These are phyloP conservation scores for Exophiala sp. DNA, from an alignment of 2,329 filamentous ascomycete species.

Conservation along the genomic window DNA sequence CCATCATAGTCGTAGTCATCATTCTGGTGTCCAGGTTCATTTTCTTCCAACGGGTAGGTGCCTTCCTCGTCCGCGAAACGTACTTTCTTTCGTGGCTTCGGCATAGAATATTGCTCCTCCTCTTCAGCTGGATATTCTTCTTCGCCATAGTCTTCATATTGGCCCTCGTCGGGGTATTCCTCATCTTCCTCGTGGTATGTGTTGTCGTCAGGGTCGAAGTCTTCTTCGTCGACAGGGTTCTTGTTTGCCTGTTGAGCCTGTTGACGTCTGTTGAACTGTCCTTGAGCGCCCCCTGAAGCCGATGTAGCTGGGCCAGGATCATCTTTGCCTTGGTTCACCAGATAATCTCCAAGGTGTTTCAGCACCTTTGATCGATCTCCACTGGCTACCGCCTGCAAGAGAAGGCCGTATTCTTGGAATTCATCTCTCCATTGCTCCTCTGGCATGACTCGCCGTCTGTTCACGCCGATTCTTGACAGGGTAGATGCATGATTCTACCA, in stretches of 20 bases:
- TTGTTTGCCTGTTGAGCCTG: too few relatives aligned
- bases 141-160: neutral
- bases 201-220: neutral
- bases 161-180: neutral
- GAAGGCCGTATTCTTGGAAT: conserved; percentile 7
- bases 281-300: too few relatives aligned
- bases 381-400: conserved; percentile 6
- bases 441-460: conserved; percentile 3
- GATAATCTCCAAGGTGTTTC: conserved; percentile 7
- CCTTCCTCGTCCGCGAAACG: neutral
- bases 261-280: too few relatives aligned
- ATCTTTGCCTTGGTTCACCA: neutral
- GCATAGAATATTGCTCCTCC: too few relatives aligned
- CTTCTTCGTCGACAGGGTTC: neutral
- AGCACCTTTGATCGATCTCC: conserved; percentile 11
- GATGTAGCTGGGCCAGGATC: too few relatives aligned
- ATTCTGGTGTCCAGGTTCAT: neutral
- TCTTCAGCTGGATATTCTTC: neutral
- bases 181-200: neutral
- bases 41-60: neutral
- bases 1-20: conserved; percentile 1
- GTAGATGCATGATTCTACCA: neutral
- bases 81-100: neutral
- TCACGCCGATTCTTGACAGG: neutral
- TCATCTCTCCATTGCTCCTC: conserved; percentile 11